Conservation (phyloP, 2,329 filamentous ascomycete genomes). For the Biscogniauxia marginata region DNA sequence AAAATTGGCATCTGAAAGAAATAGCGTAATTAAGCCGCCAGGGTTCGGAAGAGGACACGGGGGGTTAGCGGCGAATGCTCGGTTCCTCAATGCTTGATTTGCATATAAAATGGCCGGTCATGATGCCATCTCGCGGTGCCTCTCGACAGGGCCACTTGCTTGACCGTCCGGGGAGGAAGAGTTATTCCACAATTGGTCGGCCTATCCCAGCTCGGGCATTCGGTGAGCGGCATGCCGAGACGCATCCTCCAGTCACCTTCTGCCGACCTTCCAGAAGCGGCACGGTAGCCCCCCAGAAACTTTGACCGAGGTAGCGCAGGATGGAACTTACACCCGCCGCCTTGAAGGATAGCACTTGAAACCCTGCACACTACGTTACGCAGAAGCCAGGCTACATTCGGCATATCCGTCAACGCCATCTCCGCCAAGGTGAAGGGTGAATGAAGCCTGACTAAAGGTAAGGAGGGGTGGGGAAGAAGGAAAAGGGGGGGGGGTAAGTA, state of each 20-base stretch:
- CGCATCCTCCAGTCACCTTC: constrained; percentile 20
- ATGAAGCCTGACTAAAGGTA: constrained; percentile 9
- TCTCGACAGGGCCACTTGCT: neutral
- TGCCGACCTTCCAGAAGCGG: constrained; percentile 29
- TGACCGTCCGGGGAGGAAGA: constrained; percentile 2
- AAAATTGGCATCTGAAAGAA: neutral
- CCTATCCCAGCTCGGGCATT: constrained; percentile 22
- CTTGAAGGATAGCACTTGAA: neutral
- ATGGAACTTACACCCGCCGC: neutral
- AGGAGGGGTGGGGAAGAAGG: neutral
- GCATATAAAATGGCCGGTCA: neutral
- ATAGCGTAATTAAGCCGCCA: neutral
- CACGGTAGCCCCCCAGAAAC: constrained; percentile 12
- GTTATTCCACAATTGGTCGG: constrained; percentile 10
- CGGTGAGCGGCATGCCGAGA: constrained; percentile 25
- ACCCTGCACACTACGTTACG: constrained; percentile 16
- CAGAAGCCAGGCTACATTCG: constrained; percentile 18
- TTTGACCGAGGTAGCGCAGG: constrained; percentile 21
- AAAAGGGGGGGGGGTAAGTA: neutral
- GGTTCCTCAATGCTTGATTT: neutral
- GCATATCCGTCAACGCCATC: constrained; percentile 18
- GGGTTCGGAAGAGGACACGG: neutral
- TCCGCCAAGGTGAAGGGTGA: constrained; percentile 7
- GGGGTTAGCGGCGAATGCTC: neutral
- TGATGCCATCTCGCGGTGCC: neutral